Percentiles rank a stretch among this genome's conserved stretches.
Conservation (phyloP, 139 green algal species). For the Chlamydomonas sp. region DNA sequence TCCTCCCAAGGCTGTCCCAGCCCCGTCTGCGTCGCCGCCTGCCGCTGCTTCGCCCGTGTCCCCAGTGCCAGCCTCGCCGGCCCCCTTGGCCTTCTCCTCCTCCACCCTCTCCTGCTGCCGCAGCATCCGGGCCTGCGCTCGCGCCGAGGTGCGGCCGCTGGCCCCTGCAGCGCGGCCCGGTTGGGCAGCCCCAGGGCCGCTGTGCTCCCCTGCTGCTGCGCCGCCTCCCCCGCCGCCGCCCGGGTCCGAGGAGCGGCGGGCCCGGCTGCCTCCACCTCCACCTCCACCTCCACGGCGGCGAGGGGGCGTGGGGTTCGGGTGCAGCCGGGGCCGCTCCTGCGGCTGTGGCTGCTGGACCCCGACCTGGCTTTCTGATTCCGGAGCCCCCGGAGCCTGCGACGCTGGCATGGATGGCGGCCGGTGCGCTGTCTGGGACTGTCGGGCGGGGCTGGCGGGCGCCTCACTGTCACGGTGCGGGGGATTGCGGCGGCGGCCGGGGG, state of each 20-base stretch:
- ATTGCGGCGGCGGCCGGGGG: not conserved
- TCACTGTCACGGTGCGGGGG: not conserved
- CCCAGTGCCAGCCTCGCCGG: not conserved
- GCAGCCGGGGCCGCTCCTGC: not conserved
- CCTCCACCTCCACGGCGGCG: too few relatives aligned
- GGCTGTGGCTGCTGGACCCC: too few relatives aligned
- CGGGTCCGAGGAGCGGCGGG: not conserved
- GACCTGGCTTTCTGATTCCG: too few relatives aligned
- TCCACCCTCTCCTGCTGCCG: slow-evolving; percentile 11
- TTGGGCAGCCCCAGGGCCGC: not conserved
- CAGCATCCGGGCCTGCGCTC: slow-evolving; percentile 1
- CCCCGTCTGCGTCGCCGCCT: not conserved
- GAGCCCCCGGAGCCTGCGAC: too few relatives aligned
- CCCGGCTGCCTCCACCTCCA: not conserved
- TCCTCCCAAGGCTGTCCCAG: not conserved
- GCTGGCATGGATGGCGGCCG: too few relatives aligned
- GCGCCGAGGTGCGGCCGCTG: not conserved
- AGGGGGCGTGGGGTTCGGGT: too few relatives aligned
- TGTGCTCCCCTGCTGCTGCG: not conserved
- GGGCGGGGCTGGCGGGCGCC: not conserved
- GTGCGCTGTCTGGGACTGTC: not conserved
- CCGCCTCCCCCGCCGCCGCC: not conserved
- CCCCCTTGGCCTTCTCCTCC: not conserved
- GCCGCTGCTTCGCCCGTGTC: not conserved
- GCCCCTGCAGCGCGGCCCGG: not conserved